phyloP scores from a whole-genome alignment of 140 eudicot genomes.

The Flaveria floridana region DNA sequence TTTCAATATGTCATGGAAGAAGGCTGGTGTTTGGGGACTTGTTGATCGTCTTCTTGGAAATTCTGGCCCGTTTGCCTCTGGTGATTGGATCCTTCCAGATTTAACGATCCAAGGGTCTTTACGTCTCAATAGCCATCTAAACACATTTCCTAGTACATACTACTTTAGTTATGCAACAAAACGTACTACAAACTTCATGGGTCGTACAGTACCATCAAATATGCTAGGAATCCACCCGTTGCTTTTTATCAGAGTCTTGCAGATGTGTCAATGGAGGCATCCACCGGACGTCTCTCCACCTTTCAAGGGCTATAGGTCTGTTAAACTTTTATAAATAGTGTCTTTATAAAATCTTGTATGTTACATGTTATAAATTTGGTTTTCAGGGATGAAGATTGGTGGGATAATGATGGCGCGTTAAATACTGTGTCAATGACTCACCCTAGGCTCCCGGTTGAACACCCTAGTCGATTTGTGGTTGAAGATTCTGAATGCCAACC shows the following conservation, averaged over 20 bases:
- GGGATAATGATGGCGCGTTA: constrained; percentile 99
- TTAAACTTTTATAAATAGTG: not conserved
- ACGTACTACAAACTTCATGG: constrained; percentile 62
- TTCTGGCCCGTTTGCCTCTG: constrained; percentile 85
- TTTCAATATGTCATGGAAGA: constrained; percentile 87
- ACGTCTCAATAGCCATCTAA: constrained; percentile 64
- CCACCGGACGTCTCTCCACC: constrained; percentile 88
- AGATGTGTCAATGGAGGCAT: constrained; percentile 83
- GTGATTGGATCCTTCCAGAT: constrained; percentile 97
- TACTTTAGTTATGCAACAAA: constrained; percentile 95
- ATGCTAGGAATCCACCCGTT: constrained; percentile 77
- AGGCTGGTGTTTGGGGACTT: constrained; percentile 79
- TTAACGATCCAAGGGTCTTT: constrained; percentile 79
- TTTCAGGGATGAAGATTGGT: constrained; percentile 95
- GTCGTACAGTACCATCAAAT: constrained; percentile 67
- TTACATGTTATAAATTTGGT: not conserved
- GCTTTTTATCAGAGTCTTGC: constrained; percentile 82
- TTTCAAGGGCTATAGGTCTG: constrained; percentile 86
- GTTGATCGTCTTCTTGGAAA: constrained; percentile 73
- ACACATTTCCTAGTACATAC: constrained; percentile 87
- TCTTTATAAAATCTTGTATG: not conserved
- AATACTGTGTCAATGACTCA: constrained; percentile 94
- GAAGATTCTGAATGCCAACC: constrained; percentile 87
- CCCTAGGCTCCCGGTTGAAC: constrained; percentile 87
- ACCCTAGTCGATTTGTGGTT: constrained; percentile 65